phyloP scores from a whole-genome alignment of 257 asterid genomes.

The Nicotiana tabacum region DNA sequence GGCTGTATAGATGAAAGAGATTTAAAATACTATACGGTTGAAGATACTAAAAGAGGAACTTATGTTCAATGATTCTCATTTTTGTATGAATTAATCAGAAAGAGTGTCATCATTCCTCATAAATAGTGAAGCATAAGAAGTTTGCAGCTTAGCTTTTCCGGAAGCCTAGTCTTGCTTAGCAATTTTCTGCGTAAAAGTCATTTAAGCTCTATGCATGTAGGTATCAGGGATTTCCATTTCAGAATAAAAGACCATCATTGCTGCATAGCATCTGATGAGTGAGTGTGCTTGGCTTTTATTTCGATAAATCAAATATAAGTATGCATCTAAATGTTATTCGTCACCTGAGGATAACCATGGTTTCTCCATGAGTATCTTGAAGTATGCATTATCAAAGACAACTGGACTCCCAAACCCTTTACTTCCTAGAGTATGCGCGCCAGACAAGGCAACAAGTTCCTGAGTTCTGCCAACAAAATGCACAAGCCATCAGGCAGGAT shows the following conservation, averaged over 20 bases:
- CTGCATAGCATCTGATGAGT: background rate
- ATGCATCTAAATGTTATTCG: background rate
- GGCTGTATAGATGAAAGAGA: constrained; percentile 25
- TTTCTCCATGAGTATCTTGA: constrained; percentile 72
- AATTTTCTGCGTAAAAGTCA: background rate
- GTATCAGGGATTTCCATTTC: background rate
- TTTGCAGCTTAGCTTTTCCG: background rate
- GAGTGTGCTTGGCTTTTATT: background rate
- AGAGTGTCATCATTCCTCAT: background rate
- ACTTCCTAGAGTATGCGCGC: constrained; percentile 88
- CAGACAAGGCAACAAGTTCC: constrained; percentile 88
- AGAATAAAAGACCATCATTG: background rate
- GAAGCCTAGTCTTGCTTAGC: background rate
- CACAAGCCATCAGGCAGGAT: background rate
- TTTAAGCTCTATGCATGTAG: background rate
- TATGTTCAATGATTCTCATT: background rate
- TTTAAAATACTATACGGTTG: background rate
- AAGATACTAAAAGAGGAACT: background rate
- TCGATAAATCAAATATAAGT: background rate
- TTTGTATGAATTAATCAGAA: background rate
- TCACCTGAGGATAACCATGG: constrained; percentile 82
- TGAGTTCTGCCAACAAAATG: constrained; percentile 45
- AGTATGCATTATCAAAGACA: constrained; percentile 81
- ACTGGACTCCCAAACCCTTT: constrained; percentile 88
- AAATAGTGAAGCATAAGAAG: background rate